phyloP scores from a whole-genome alignment of 352 stramenopile genomes.

The Albugo candida region DNA sequence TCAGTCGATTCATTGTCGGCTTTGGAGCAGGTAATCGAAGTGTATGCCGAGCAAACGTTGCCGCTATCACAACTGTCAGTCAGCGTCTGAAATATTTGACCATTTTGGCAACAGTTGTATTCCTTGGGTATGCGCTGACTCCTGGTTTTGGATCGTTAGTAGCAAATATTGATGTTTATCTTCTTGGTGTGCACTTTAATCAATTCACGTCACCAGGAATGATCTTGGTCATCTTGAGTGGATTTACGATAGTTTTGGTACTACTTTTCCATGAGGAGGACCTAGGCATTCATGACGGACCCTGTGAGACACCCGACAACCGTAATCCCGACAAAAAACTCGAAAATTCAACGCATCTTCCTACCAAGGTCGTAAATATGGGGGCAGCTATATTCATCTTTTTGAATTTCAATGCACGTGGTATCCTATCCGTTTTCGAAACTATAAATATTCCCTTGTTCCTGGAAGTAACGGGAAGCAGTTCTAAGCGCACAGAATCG shows the following conservation, averaged over 20 bases:
- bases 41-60: conserved; percentile 54
- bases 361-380: conserved; percentile 48
- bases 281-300: conserved; percentile 35
- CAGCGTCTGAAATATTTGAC: conserved; percentile 59
- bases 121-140: conserved; percentile 53
- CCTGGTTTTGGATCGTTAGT: conserved; percentile 50
- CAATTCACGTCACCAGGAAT: conserved; percentile 49
- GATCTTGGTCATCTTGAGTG: conserved; percentile 39
- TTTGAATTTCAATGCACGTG: conserved; percentile 55
- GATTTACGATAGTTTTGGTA: conserved; percentile 44
- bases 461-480: conserved; percentile 37
- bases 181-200: conserved; percentile 49
- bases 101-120: conserved; percentile 51
- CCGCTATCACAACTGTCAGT: conserved; percentile 40
- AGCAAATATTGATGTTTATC: conserved; percentile 27
- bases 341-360: conserved; percentile 29
- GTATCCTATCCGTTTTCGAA: conserved; percentile 66
- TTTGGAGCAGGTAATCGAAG: conserved; percentile 64
- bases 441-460: conserved; percentile 73
- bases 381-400: conserved; percentile 59
- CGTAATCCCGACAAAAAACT: conserved; percentile 20
- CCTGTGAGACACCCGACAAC: conserved; percentile 22
- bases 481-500: conserved; percentile 23
- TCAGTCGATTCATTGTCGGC: conserved; percentile 52
- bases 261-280: conserved; percentile 29